Evolutionary conservation across 768 basidiomycete species (phyloP), one percentile per base, ranked within the genome.

Genomic region (Lactarius hengduanensis): DNA sequence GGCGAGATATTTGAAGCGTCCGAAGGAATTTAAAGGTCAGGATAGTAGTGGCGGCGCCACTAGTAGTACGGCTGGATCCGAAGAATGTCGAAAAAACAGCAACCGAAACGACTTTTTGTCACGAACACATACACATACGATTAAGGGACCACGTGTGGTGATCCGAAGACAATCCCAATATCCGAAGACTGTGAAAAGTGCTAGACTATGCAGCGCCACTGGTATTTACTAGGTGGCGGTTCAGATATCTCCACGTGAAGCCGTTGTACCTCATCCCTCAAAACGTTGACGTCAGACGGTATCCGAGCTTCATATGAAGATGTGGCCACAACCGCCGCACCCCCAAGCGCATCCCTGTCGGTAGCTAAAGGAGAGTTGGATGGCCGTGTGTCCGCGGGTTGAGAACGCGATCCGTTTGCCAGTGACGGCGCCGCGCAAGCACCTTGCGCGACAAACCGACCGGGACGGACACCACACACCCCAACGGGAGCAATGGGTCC

Each of bases 141-240:
- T 16, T 5, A 41, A 41, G 38, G 38, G 13, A 5, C 1, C 15
- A 5, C 16, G 15, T 16, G 38, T 16, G 5, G 6, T 16, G 40
- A 41, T 5, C 15, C 15, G 15, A 16, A 18, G 40, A 41, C 40
- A 41, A 41, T 41, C 40, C 40, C 40, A 18, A 18, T 18, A 41
- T 6, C 15, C 40, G 40, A 18, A 41, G 16, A 5, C 40, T 41
- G 40, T 16, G 40, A 41, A 41, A 41, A 18, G 40, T 16, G 40
- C 15, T 41, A 7, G 40, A 41, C 40, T 41, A 41, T 41, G 16
- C 40, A 41, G 40, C 40, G 18, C 40, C 40, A 41, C 40, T 41
- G 40, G 40, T 20, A 59, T 75, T 75, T 74, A n/a, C 64, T 69
- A 3, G 75, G 75, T 1, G 74, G 75, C 16, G 72, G 66, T 59